Percentiles rank a stretch among this genome's conserved stretches.
phyloP scores from a whole-genome alignment of 176 grass and related monocot species.

The Musa troglodytarum region DNA sequence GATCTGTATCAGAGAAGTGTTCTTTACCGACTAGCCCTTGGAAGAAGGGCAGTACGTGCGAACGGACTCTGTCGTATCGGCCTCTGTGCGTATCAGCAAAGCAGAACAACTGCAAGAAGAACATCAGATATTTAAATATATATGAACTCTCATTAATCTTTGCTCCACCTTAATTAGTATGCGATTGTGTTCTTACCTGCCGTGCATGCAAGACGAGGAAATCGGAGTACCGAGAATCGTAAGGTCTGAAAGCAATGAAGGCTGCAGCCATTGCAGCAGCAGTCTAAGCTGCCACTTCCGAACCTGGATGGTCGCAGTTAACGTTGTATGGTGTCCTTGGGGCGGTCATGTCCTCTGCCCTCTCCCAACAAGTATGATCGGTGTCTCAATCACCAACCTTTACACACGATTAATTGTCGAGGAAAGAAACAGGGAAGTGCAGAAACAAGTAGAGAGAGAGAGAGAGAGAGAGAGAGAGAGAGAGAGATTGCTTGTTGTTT shows the following conservation, averaged over 20 bases:
- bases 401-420: neutral
- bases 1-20: neutral
- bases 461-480: no score
- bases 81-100: slow-evolving; percentile 78
- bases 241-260: slow-evolving; percentile 52
- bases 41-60: slow-evolving; percentile 85
- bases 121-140: neutral
- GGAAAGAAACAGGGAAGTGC: neutral
- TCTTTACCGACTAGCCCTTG: slow-evolving; percentile 46
- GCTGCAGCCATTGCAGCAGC: slow-evolving; percentile 68
- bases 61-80: slow-evolving; percentile 49
- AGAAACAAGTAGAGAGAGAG: neutral
- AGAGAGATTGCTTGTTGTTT: neutral
- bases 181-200: slow-evolving; percentile 25
- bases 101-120: slow-evolving; percentile 42
- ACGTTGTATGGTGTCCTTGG: slow-evolving; percentile 66
- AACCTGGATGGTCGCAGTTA: slow-evolving; percentile 44
- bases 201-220: slow-evolving; percentile 66
- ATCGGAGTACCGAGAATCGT: slow-evolving; percentile 59
- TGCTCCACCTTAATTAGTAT: neutral
- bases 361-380: slow-evolving; percentile 89
- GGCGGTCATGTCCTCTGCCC: slow-evolving; percentile 80
- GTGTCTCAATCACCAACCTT: slow-evolving; percentile 87
- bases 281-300: slow-evolving; percentile 64
- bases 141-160: neutral